Conservation (phyloP, 306 rosid species). For the Vigna mungo region DNA sequence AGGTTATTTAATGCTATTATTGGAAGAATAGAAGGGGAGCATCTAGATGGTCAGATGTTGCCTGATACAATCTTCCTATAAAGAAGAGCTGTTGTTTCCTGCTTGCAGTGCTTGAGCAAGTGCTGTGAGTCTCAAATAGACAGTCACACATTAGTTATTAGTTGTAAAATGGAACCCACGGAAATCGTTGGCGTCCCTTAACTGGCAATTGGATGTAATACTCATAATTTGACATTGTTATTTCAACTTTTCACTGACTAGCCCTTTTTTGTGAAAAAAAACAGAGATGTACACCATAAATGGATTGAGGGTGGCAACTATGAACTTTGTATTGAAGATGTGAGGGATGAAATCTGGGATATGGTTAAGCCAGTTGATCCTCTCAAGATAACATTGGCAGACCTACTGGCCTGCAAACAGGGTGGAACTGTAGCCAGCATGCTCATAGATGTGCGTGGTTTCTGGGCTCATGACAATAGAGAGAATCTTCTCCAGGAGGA, state of each 20-base stretch:
- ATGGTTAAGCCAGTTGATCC: constrained; percentile 96
- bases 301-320: constrained; percentile 99
- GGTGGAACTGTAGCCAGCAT: constrained; percentile 99
- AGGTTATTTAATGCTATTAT: constrained; percentile 33
- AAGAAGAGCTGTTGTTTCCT: constrained; percentile 75
- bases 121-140: constrained; percentile 70
- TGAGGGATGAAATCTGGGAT: constrained; percentile 97
- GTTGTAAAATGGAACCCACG: neutral
- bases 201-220: constrained; percentile 12
- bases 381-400: constrained; percentile 74
- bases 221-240: constrained; percentile 3
- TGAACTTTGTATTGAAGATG: constrained; percentile 96
- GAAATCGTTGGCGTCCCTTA: constrained; percentile 9
- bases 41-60: constrained; percentile 73
- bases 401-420: constrained; percentile 89
- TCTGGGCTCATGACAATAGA: constrained; percentile 99
- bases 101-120: constrained; percentile 71
- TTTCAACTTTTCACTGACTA: constrained; percentile 12
- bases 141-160: constrained; percentile 56
- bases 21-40: constrained; percentile 96
- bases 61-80: constrained; percentile 92
- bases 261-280: constrained; percentile 5
- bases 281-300: constrained; percentile 97
- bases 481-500: constrained; percentile 99
- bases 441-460: constrained; percentile 98